These are phyloP conservation scores for Vanrija sp. DNA, from an alignment of 1,284 basidiomycete species.

Conservation along the genomic window DNA sequence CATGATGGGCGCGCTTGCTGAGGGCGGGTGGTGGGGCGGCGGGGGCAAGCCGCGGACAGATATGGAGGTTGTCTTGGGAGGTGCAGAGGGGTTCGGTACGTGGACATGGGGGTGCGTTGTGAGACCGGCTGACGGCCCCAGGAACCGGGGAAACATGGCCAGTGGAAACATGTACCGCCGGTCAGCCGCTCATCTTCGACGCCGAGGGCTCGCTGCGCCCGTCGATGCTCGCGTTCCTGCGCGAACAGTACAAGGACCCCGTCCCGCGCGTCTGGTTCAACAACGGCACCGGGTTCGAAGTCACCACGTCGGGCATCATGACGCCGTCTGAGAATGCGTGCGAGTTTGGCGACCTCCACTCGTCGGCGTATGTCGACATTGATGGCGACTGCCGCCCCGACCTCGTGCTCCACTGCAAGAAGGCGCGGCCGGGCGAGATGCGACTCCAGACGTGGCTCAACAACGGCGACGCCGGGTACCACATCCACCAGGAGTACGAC, in stretches of 20 bases:
- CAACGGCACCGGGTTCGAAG: constrained; percentile 22
- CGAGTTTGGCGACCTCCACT: constrained; percentile 77
- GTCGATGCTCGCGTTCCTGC: constrained; percentile 72
- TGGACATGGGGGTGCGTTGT: constrained; percentile 3
- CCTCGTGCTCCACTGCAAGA: constrained; percentile 80
- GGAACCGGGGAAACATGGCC: constrained; percentile 20
- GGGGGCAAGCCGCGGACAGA: constrained; percentile 52
- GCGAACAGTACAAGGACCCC: constrained; percentile 1
- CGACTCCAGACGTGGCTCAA: constrained; percentile 7
- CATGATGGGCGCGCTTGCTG: constrained; percentile 59
- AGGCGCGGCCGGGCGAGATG: constrained; percentile 5
- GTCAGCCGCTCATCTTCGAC: constrained; percentile 81
- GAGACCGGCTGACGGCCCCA: neutral
- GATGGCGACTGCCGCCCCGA: constrained; percentile 87
- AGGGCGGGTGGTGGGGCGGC: constrained; percentile 50
- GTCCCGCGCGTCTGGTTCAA: constrained; percentile 23
- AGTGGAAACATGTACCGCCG: constrained; percentile 22
- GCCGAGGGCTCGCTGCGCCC: constrained; percentile 82
- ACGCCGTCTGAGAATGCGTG: constrained; percentile 52
- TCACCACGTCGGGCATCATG: constrained; percentile 7
- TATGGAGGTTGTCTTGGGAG: constrained; percentile 61
- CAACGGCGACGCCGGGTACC: constrained; percentile 68
- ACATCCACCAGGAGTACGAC: constrained; percentile 61
- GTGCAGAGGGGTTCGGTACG: constrained; percentile 66
- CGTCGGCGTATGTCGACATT: constrained; percentile 90